Base-by-base conservation (phyloP, 495 filamentous ascomycete genomes). In the Podospora bellae-mahoneyi region DNA sequence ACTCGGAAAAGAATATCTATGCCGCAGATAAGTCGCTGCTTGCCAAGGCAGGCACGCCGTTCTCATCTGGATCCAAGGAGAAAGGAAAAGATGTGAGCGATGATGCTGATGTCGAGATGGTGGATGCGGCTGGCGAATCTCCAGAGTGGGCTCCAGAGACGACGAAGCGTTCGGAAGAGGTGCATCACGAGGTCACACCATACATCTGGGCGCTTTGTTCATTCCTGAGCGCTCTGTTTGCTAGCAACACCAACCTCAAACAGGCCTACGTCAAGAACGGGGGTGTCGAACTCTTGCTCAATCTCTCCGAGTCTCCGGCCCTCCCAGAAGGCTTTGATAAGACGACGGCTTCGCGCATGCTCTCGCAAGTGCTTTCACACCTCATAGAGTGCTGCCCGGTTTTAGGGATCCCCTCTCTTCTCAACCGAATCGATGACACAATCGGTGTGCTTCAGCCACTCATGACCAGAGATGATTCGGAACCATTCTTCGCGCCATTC, bases 381-480 rank as follows among this genome's bases (percentile, higher is more conserved):
- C 84, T 96, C 66, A 87, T 93, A 44, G 96, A 98, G 74, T 87
- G 87, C 18, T 93, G 91, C 72, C 90, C 94, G 20, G 88, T 95
- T 74, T 79, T 94, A 9, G 88, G 92, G 2, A 79, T 98, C 15
- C 92, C 93, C 0, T 92, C 92, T 9, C 77, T 97, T 28, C 78
- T 97, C 26, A 85, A 87, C 67, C 87, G 92, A 58, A 85, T 90
- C 9, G 91, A 96, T 70, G 77, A 76, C 30, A 86, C 89, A 23
- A 79, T 94, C 44, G 84, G 92, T 70, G 83, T 80, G 56, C 83
- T 97, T 16, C 78, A 86, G 65, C 87, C 89, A 7, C 84, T 97
- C 62, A 83, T 87, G 65, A 73, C 73, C n/a, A 69, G 77, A 58
- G 77, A 80, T 23, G 64, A 67, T 5, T 64, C 66, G 16, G 64